Conservation (phyloP, 257 asterid species). For the Galeopsis tetrahit region DNA sequence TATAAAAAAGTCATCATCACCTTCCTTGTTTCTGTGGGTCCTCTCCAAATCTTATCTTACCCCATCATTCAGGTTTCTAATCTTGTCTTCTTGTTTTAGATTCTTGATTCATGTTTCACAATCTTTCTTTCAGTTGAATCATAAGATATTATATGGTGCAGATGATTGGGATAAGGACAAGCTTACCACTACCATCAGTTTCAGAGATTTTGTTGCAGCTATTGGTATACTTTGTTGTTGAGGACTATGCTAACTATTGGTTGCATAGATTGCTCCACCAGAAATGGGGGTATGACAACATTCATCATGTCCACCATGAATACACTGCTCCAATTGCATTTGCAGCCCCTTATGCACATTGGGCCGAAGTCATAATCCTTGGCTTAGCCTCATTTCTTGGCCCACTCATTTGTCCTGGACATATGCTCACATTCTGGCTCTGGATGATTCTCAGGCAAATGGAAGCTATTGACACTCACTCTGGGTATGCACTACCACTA, state of each 20-base stretch:
- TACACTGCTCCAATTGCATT: slow-evolving; percentile 72
- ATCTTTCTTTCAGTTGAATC: not conserved
- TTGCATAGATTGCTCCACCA: slow-evolving; percentile 66
- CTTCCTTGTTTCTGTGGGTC: slow-evolving; percentile 59
- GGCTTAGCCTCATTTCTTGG: slow-evolving; percentile 77
- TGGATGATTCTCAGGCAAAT: slow-evolving; percentile 70
- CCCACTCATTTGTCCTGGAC: slow-evolving; percentile 65
- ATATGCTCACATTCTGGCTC: slow-evolving; percentile 75
- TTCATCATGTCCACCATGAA: slow-evolving; percentile 79
- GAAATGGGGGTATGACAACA: slow-evolving; percentile 69
- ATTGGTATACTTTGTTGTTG: slow-evolving; percentile 60
- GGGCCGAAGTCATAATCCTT: slow-evolving; percentile 71
- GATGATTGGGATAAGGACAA: slow-evolving; percentile 72
- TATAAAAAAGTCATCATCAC: slow-evolving; percentile 53
- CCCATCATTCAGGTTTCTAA: slow-evolving; percentile 58
- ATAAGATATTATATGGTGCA: slow-evolving; percentile 27
- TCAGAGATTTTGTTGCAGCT: slow-evolving; percentile 61
- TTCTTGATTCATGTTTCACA: not conserved
- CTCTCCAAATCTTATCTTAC: slow-evolving; percentile 63
- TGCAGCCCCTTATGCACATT: slow-evolving; percentile 81
- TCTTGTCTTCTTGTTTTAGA: not conserved
- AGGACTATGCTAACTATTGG: slow-evolving; percentile 81
- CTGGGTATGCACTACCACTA: slow-evolving; percentile 46
- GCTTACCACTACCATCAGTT: slow-evolving; percentile 68
- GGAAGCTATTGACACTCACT: slow-evolving; percentile 76